Base-by-base conservation (phyloP, 768 basidiomycete species). In the Lentinula raphanica region DNA sequence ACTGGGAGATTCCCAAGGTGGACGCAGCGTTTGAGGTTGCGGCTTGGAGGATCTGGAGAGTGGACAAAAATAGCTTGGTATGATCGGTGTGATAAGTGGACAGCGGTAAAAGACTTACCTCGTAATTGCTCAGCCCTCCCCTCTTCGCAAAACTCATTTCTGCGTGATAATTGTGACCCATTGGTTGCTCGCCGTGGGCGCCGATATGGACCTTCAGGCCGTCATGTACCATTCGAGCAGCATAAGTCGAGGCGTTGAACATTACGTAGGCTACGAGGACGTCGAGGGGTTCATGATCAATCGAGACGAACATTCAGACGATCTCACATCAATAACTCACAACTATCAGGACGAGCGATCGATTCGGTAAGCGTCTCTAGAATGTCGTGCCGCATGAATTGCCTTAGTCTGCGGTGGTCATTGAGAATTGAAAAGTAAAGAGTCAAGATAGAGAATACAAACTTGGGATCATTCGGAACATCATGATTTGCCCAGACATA, bases 111-210 rank as follows among this genome's bases (percentile, higher is more conserved):
- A n/a, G n/a, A n/a, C n/a, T n/a, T 45, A 86, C 87, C 77, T 90
- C 86, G 63, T 87, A 90, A 64, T 86, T 87, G 27, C 70, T 81
- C 62, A 90, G 69, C 1, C 88, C 88, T 17, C 88, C 88, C 9
- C 74, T 71, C 48, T 74, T 72, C 25, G 85, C 74, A 66, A 87
- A 88, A 49, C 72, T 76, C 84, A 90, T 87, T 64, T 90, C 88
- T 19, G 83, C 80, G 59, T 90, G 88, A 63, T 90, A 90, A 71
- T 87, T 87, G 23, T 84, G 65, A 0, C 88, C 88, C 17, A 88
- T 68, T 0, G 88, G 88, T 2, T 81, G 79, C 66, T 89, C 85
- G 13, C 88, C 88, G 64, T 90, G 88, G 0, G 87, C 87, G 19
- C 88, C 88, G 59, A 90, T 86, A 64, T 87, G 83, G 3, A 83